phyloP scores from a whole-genome alignment of 768 basidiomycete species.

The Kwoniella mangroviensis region DNA sequence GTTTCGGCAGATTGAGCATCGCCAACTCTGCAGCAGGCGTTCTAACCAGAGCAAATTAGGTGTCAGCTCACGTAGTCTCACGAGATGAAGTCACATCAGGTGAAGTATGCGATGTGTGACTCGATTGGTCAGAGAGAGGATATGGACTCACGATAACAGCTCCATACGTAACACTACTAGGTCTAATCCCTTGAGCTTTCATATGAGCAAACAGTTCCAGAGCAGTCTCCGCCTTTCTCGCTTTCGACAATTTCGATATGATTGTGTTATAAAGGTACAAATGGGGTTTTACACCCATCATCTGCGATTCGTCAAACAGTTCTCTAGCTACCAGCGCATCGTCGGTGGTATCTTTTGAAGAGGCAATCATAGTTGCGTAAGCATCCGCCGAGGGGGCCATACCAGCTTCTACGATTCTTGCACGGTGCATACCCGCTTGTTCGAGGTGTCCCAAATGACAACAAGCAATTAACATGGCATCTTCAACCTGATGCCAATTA shows the following conservation, averaged over 20 bases:
- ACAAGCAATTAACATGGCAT: slow-evolving; percentile 83
- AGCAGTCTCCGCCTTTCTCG: slow-evolving; percentile 88
- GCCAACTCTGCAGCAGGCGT: slow-evolving; percentile 89
- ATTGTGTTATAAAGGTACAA: slow-evolving; percentile 94
- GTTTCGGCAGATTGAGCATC: slow-evolving; percentile 79
- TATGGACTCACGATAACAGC: slow-evolving; percentile 69
- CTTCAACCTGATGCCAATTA: slow-evolving; percentile 79
- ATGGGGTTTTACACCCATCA: slow-evolving; percentile 73
- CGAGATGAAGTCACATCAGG: not conserved
- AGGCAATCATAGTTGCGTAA: slow-evolving; percentile 85
- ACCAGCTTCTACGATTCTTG: slow-evolving; percentile 75
- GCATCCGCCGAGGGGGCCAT: slow-evolving; percentile 82
- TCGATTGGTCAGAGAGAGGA: not conserved
- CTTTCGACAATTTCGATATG: slow-evolving; percentile 92
- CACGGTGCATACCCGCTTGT: slow-evolving; percentile 77
- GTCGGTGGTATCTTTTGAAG: slow-evolving; percentile 92
- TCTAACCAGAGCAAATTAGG: slow-evolving; percentile 57
- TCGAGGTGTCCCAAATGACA: slow-evolving; percentile 81
- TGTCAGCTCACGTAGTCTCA: slow-evolving; percentile 12
- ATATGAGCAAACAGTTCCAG: slow-evolving; percentile 85
- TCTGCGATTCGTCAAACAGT: slow-evolving; percentile 77
- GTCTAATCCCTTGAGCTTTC: slow-evolving; percentile 68
- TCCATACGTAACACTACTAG: slow-evolving; percentile 90
- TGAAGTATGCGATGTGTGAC: too few relatives aligned
- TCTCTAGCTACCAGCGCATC: slow-evolving; percentile 85